phyloP scores from a whole-genome alignment of 2,329 filamentous ascomycete genomes.

The Aspergillus brasiliensis region DNA sequence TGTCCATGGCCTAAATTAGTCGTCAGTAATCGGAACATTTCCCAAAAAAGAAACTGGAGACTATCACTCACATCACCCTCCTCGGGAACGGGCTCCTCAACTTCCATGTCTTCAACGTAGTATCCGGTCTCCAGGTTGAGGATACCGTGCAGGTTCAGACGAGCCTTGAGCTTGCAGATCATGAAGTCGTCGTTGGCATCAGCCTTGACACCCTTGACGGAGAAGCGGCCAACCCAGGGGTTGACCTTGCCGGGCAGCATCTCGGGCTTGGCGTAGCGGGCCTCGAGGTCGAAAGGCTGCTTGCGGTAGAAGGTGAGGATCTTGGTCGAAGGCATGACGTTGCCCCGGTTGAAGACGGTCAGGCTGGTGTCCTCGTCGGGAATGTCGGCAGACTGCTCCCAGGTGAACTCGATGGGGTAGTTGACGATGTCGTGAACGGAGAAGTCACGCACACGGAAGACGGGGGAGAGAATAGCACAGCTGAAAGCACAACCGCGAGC shows the following conservation, averaged over 20 bases:
- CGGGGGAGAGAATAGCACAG: constrained; percentile 94
- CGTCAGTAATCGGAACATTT: constrained; percentile 17
- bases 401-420: constrained; percentile 98
- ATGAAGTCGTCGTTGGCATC: constrained; percentile 96
- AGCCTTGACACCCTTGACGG: constrained; percentile 94
- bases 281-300: constrained; percentile 94
- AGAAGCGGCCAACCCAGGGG: constrained; percentile 96
- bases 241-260: constrained; percentile 83
- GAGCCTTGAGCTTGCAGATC: constrained; percentile 99
- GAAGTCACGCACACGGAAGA: constrained; percentile 98
- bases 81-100: constrained; percentile 87
- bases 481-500: constrained; percentile 95
- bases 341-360: constrained; percentile 96
- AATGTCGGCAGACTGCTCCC: constrained; percentile 98
- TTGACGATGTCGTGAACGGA: constrained; percentile 95
- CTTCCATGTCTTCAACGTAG: constrained; percentile 96
- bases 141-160: constrained; percentile 93
- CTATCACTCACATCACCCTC: constrained; percentile 57
- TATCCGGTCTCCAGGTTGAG: constrained; percentile 96
- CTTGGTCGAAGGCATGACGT: constrained; percentile 96
- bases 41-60: background rate
- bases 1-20: constrained; percentile 74
- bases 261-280: constrained; percentile 86
- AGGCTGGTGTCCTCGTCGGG: constrained; percentile 97
- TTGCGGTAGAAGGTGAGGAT: constrained; percentile 99